These are phyloP conservation scores for Calonectria hongkongensis DNA, from an alignment of 2,329 filamentous ascomycete genomes.

Conservation along the genomic window DNA sequence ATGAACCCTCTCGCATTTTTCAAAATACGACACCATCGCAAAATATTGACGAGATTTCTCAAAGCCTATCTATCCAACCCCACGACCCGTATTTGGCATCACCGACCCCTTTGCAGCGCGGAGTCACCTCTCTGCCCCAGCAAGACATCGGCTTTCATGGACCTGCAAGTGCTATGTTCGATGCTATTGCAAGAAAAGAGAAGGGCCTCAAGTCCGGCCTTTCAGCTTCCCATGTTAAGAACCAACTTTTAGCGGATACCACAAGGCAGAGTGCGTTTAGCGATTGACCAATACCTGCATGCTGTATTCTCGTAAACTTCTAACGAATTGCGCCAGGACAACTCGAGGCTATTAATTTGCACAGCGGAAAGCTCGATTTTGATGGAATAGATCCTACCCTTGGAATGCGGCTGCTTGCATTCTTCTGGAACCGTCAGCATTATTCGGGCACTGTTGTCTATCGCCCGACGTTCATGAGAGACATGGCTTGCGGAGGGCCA, in stretches of 20 bases:
- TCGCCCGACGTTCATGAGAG: constrained; percentile 71
- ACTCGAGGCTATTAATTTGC: constrained; percentile 68
- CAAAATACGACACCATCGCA: neutral
- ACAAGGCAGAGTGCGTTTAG: constrained; percentile 49
- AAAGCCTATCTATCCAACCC: neutral
- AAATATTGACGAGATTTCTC: neutral
- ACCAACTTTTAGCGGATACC: constrained; percentile 46
- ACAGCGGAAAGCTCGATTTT: constrained; percentile 70
- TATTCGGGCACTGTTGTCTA: constrained; percentile 67
- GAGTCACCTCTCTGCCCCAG: neutral
- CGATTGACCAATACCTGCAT: neutral
- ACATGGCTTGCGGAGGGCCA: constrained; percentile 71
- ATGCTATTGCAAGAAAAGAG: constrained; percentile 7
- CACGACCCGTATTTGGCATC: neutral
- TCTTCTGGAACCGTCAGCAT: constrained; percentile 74
- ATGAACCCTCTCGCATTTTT: neutral
- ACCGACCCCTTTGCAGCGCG: neutral
- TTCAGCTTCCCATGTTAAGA: constrained; percentile 10
- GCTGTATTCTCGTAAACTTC: neutral
- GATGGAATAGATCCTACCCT: constrained; percentile 71
- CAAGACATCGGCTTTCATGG: constrained; percentile 52
- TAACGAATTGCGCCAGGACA: constrained; percentile 59
- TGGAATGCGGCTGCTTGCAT: constrained; percentile 68
- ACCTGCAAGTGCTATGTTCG: constrained; percentile 46
- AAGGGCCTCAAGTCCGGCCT: neutral